Evolutionary conservation across 257 asterid genomes (phyloP).

Genomic region (Paulownia fortunei): DNA sequence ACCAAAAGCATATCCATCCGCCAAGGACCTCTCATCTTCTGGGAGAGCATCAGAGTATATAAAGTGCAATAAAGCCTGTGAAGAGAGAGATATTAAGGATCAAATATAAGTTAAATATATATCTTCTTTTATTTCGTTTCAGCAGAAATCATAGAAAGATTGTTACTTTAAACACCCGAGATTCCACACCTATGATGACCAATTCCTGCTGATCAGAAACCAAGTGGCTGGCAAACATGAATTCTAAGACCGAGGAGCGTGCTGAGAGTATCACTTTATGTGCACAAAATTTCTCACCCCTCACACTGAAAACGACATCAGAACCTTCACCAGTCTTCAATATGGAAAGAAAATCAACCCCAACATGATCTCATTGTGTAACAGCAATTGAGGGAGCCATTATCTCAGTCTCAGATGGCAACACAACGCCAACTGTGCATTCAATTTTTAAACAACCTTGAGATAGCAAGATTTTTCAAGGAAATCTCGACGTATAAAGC

Average conservation of each 20-base stretch:
- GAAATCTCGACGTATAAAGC: background rate
- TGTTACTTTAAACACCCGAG: constrained; percentile 8
- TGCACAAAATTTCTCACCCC: background rate
- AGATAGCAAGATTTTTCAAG: background rate
- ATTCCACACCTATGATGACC: background rate
- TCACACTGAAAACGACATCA: background rate
- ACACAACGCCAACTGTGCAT: background rate
- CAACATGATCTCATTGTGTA: background rate
- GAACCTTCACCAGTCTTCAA: background rate
- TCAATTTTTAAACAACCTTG: too few species aligned
- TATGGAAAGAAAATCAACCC: background rate
- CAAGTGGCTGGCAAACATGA: background rate
- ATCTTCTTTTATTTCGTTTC: background rate
- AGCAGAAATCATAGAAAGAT: background rate
- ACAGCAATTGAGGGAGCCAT: too few species aligned
- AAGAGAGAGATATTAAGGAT: background rate
- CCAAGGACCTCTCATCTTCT: background rate
- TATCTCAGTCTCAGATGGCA: background rate
- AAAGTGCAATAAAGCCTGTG: background rate
- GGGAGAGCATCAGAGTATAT: background rate
- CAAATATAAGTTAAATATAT: background rate
- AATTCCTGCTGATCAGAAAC: background rate
- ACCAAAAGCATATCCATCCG: constrained; percentile 6
- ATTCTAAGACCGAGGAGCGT: background rate
- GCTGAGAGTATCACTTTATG: background rate